A percentile compares a stretch with the other conserved stretches of the same genome.
These are phyloP conservation scores for Leishmania amazonensis DNA, from an alignment of 208 protist species.

Conservation along the genomic window DNA sequence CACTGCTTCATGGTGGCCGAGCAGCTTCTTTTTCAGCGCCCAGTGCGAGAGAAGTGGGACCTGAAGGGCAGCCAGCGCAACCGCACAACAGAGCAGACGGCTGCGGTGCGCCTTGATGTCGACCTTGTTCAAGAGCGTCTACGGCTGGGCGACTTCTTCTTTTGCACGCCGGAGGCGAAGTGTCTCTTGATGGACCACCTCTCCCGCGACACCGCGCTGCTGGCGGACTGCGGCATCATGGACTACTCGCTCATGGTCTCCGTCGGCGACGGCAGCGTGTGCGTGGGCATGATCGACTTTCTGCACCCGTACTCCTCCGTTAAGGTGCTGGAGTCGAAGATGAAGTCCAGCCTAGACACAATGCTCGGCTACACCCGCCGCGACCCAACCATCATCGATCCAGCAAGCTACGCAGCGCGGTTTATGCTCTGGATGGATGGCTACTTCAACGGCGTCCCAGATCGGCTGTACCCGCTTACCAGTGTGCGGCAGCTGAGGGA, in stretches of 20 bases:
- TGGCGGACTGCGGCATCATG: slow-evolving; percentile 62
- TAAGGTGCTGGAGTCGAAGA: slow-evolving; percentile 81
- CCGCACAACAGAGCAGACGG: slow-evolving; percentile 53
- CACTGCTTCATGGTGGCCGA: slow-evolving; percentile 75
- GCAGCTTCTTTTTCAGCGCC: slow-evolving; percentile 40
- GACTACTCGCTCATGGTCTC: slow-evolving; percentile 85
- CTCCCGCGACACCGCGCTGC: slow-evolving; percentile 53
- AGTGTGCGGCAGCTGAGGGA: slow-evolving; percentile 12
- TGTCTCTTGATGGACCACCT: slow-evolving; percentile 58
- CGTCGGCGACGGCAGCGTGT: slow-evolving; percentile 12
- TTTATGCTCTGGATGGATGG: slow-evolving; percentile 71
- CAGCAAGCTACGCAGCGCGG: slow-evolving; percentile 58
- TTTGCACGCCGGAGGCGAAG: slow-evolving; percentile 52
- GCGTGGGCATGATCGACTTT: slow-evolving; percentile 82
- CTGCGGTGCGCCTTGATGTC: slow-evolving; percentile 68
- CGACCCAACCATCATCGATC: slow-evolving; percentile 85
- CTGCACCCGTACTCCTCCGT: slow-evolving; percentile 81
- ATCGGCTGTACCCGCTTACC: slow-evolving; percentile 41
- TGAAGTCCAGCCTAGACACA: slow-evolving; percentile 84
- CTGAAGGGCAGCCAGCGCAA: slow-evolving; percentile 89
- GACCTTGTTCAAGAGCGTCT: slow-evolving; percentile 58
- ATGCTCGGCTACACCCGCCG: slow-evolving; percentile 55
- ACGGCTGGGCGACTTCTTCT: slow-evolving; percentile 61
- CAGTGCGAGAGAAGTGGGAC: slow-evolving; percentile 49
- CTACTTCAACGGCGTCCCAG: slow-evolving; percentile 82